Base-by-base conservation (phyloP, 2,329 filamentous ascomycete genomes). In the Dactylellina cionopaga region DNA sequence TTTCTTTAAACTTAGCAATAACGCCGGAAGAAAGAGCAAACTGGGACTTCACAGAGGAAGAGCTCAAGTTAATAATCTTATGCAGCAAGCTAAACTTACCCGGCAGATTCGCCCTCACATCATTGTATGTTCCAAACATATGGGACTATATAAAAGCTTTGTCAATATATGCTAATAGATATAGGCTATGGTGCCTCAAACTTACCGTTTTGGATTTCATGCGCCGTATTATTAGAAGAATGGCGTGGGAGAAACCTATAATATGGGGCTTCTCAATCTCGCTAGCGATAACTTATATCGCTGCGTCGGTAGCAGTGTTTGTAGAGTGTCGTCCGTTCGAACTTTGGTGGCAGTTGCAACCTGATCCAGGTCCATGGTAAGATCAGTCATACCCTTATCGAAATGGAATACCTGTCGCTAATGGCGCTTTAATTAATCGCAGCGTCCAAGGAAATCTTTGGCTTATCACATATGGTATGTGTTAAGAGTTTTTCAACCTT, bases 361-460 rank as follows among this genome's bases (percentile, higher is more conserved):
- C 63, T 27, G 63, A 68, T 24, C 63, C 63, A 0, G 63, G 63
- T 17, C 1, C 9, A 7, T 68, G 63, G 63, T 68, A 59, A 51
- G 60, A 31, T 27, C 9, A 3, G 3, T 4, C 5, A 6, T 22
- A 33, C 25, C 22, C 11, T 17, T 10, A 9, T 27, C 17, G 17
- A 33, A 5, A 17, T 37, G 27, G 19, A 39, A 19, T 19, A n/a
- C 13, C 13, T 2, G 1, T 5, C 11, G 15, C 5, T 11, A n/a
- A 22, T 46, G 22, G 54, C 44, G 55, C 19, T 6, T 10, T 9
- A 13, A 3, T 66, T 24, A 19, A 17, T 19, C 6, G 13, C n/a
- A 68, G 63, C 44, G 63, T 68, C 0, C 63, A 68, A 43, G 63
- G 63, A 43, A 58, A 68, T 44, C 35, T 68, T 11, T 68, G 63